A percentile compares a stretch with the other conserved stretches of the same genome.
Conservation (phyloP, 1,284 basidiomycete genomes). For the Fomitopsis palustris region DNA sequence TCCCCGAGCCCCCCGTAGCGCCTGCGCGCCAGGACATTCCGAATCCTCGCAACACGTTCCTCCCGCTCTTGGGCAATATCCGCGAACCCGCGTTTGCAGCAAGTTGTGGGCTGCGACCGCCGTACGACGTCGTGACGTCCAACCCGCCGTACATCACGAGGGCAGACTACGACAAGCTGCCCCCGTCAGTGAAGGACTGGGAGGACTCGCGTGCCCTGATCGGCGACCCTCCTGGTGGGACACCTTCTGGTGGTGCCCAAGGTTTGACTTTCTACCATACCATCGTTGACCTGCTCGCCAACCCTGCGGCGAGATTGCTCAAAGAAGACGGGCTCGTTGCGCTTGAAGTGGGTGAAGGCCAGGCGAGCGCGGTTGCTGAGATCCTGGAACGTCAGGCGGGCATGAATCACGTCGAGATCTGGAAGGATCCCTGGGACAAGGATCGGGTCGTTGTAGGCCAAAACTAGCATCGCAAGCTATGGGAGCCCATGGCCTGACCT, state of each 20-base stretch:
- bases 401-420: constrained; percentile 54
- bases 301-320: constrained; percentile 41
- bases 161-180: constrained; percentile 60
- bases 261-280: constrained; percentile 79
- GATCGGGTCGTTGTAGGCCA: constrained; percentile 59
- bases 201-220: constrained; percentile 83
- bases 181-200: constrained; percentile 65
- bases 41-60: constrained; percentile 40
- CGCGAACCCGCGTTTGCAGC: constrained; percentile 37
- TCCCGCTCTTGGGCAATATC: constrained; percentile 43
- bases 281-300: constrained; percentile 59
- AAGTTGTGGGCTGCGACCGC: constrained; percentile 33
- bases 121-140: constrained; percentile 79
- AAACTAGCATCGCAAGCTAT: not conserved
- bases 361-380: constrained; percentile 58
- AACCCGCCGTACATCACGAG: constrained; percentile 93
- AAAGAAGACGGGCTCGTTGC: constrained; percentile 53
- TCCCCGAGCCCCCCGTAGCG: constrained; percentile 23
- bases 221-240: constrained; percentile 45
- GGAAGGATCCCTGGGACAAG: constrained; percentile 76
- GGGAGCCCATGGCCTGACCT: not conserved
- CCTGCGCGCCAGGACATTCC: not conserved
- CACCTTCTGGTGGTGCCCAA: constrained; percentile 24
- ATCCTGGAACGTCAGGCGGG: constrained; percentile 49
- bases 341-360: constrained; percentile 77